Conservation (phyloP, 345 rosid genomes). For the Cochlearia excelsa region DNA sequence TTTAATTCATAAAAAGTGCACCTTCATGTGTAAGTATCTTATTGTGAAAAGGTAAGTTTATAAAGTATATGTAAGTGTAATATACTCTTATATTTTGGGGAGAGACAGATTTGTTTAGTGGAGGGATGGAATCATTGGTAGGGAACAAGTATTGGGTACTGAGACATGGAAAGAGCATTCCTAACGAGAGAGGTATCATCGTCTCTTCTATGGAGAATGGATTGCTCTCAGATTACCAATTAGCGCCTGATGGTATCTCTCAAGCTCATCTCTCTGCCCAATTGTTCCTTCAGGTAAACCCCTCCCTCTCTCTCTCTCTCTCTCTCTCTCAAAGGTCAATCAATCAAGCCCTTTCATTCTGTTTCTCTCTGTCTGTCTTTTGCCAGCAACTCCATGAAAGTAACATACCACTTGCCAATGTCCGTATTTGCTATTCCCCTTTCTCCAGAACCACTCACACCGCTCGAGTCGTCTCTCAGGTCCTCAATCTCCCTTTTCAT, state of each 20-base stretch:
- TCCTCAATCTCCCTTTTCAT: conserved; percentile 60
- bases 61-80: too few relatives aligned
- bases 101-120: too few relatives aligned
- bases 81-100: too few relatives aligned
- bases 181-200: conserved; percentile 80
- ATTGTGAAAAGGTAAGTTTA: too few relatives aligned
- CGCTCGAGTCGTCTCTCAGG: conserved; percentile 66
- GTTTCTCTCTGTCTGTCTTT: conserved; percentile 2
- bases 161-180: conserved; percentile 86
- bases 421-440: conserved; percentile 87
- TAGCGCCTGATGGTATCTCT: conserved; percentile 65
- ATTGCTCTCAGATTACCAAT: conserved; percentile 50
- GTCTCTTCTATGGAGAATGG: conserved; percentile 92
- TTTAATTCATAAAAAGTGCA: too few relatives aligned
- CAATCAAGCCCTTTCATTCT: background rate
- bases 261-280: conserved; percentile 81
- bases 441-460: conserved; percentile 87
- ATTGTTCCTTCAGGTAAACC: conserved; percentile 57
- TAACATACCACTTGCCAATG: conserved; percentile 49
- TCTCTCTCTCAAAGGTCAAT: too few relatives aligned
- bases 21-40: too few relatives aligned
- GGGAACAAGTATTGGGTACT: conserved; percentile 72
- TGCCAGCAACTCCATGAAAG: conserved; percentile 66
- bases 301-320: background rate
- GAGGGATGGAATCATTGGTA: conserved; percentile 19